These are phyloP conservation scores for Pleoardoris graminearum DNA, from an alignment of 2,329 filamentous ascomycete genomes.

Conservation along the genomic window DNA sequence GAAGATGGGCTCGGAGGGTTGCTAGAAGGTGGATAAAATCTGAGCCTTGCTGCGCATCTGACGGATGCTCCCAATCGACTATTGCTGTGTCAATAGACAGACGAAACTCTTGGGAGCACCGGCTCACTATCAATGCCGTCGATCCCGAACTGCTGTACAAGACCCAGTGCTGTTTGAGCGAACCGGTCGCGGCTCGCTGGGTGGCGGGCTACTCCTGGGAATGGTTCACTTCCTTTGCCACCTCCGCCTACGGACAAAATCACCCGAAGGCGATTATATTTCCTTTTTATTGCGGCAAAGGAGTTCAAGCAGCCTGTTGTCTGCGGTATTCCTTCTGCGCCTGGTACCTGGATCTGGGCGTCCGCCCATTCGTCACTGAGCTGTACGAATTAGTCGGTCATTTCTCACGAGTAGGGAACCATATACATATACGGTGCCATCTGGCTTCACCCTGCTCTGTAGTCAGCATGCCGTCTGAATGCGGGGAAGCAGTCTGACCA, in stretches of 20 bases:
- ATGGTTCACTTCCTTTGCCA: slow-evolving; percentile 65
- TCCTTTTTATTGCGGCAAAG: slow-evolving; percentile 71
- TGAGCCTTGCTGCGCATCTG: slow-evolving; percentile 65
- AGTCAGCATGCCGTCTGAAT: slow-evolving; percentile 23
- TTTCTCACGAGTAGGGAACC: slow-evolving; percentile 34
- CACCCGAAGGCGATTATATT: slow-evolving; percentile 72
- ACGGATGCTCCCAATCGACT: slow-evolving; percentile 84
- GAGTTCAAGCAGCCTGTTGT: slow-evolving; percentile 65
- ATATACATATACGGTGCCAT: slow-evolving; percentile 76
- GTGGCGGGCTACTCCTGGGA: slow-evolving; percentile 67
- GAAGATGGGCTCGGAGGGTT: slow-evolving; percentile 67
- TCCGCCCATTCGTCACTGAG: slow-evolving; percentile 81
- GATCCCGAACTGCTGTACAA: slow-evolving; percentile 72
- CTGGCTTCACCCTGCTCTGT: slow-evolving; percentile 61
- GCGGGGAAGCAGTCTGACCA: slow-evolving; percentile 47
- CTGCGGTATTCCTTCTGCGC: slow-evolving; percentile 45
- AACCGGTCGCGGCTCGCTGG: slow-evolving; percentile 68
- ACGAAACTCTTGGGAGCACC: neutral
- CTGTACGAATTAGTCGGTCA: slow-evolving; percentile 50
- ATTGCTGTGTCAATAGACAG: slow-evolving; percentile 16
- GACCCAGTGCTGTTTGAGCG: slow-evolving; percentile 65
- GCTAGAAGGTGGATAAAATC: slow-evolving; percentile 73
- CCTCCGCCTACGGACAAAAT: slow-evolving; percentile 79
- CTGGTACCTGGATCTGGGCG: slow-evolving; percentile 71
- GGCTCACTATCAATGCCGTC: slow-evolving; percentile 75